A percentile compares a stretch with the other conserved stretches of the same genome.
These are phyloP conservation scores for Hyaloscypha finlandica DNA, from an alignment of 495 filamentous ascomycete genomes.

Conservation along the genomic window DNA sequence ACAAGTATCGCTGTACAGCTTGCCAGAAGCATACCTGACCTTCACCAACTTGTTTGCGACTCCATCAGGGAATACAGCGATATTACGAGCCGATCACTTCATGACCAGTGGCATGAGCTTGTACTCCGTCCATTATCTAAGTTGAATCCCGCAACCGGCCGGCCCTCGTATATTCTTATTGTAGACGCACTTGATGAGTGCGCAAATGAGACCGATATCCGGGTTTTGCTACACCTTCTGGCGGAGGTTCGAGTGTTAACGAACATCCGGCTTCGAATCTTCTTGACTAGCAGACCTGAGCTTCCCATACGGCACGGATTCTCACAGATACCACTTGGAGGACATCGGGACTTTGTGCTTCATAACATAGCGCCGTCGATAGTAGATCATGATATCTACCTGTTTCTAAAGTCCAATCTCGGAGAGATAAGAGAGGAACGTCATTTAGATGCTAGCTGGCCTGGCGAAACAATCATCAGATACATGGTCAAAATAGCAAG, in stretches of 20 bases:
- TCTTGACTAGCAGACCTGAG: conserved; percentile 39
- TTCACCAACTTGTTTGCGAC: conserved; percentile 9
- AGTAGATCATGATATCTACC: too few relatives aligned
- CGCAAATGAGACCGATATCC: conserved; percentile 18
- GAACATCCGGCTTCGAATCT: conserved; percentile 21
- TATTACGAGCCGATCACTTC: conserved; percentile 15
- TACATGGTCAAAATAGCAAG: too few relatives aligned
- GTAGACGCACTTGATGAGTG: conserved; percentile 32
- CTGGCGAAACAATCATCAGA: too few relatives aligned
- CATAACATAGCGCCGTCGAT: too few relatives aligned
- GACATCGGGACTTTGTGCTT: too few relatives aligned
- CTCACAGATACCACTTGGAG: too few relatives aligned
- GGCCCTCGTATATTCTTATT: conserved; percentile 2
- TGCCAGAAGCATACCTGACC: neutral
- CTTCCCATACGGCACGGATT: too few relatives aligned
- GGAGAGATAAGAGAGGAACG: too few relatives aligned
- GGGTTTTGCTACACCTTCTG: conserved; percentile 23
- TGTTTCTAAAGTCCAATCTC: too few relatives aligned
- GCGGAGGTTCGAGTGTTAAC: conserved; percentile 21
- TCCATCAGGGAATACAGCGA: conserved; percentile 16
- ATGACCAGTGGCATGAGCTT: conserved; percentile 27
- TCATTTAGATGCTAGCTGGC: too few relatives aligned
- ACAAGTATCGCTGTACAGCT: conserved; percentile 15
- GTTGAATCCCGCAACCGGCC: conserved; percentile 37
- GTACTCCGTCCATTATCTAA: conserved; percentile 24